A percentile compares a stretch with the other conserved stretches of the same genome.
phyloP scores from a whole-genome alignment of 805 yeast species.

The Ascoidea rubescens region DNA sequence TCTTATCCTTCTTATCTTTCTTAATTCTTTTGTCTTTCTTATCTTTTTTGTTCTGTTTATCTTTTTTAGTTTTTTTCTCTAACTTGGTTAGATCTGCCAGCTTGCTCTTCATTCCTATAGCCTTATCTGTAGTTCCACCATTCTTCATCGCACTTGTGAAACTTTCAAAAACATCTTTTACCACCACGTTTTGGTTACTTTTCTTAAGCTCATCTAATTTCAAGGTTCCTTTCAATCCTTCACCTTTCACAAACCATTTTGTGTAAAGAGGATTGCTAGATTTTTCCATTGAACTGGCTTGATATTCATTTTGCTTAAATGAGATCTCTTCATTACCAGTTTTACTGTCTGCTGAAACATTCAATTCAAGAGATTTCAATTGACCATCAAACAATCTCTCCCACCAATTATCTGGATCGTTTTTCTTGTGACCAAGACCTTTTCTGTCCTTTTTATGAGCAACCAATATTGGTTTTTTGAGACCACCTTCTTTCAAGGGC shows the following conservation, averaged over 20 bases:
- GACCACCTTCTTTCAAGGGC: slow-evolving; percentile 66
- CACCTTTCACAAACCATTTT: slow-evolving; percentile 78
- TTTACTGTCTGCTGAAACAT: slow-evolving; percentile 7
- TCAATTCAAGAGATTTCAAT: slow-evolving; percentile 60
- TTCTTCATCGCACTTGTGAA: slow-evolving; percentile 6
- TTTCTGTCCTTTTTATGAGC: slow-evolving; percentile 83
- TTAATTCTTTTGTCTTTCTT: slow-evolving; percentile 12
- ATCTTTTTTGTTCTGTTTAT: slow-evolving; percentile 11
- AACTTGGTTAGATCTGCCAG: too few species aligned
- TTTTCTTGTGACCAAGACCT: slow-evolving; percentile 69
- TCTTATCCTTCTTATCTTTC: slow-evolving; percentile 15
- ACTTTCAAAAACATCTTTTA: slow-evolving; percentile 3
- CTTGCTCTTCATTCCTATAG: slow-evolving; percentile 7
- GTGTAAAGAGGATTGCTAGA: slow-evolving; percentile 61
- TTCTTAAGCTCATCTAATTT: slow-evolving; percentile 16
- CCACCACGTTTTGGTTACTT: not conserved
- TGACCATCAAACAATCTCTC: slow-evolving; percentile 91
- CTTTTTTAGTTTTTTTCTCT: slow-evolving; percentile 5
- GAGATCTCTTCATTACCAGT: slow-evolving; percentile 25
- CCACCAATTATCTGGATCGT: slow-evolving; percentile 92
- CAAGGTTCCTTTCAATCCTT: slow-evolving; percentile 62
- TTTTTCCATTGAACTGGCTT: slow-evolving; percentile 30
- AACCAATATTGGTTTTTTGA: slow-evolving; percentile 75
- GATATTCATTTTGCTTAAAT: slow-evolving; percentile 40
- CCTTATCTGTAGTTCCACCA: slow-evolving; percentile 11